Evolutionary conservation across 345 rosid species (phyloP).

Genomic region (Populus euphratica): DNA sequence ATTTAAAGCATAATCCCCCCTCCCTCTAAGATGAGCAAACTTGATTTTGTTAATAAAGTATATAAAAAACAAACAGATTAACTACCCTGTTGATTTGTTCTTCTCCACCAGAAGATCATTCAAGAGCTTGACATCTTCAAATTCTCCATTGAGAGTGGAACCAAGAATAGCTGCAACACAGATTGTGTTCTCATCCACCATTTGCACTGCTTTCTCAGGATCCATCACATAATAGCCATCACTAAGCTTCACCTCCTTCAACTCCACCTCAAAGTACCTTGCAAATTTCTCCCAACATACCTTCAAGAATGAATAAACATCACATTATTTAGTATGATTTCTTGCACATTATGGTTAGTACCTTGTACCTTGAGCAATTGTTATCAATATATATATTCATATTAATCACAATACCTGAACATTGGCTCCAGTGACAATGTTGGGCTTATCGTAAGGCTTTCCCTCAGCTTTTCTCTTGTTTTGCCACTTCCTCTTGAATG

Average conservation of each 20-base stretch:
- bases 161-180: slow-evolving; percentile 35
- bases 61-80: background rate
- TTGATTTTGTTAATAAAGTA: background rate
- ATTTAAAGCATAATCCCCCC: no score
- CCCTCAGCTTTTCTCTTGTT: slow-evolving; percentile 25
- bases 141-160: slow-evolving; percentile 32
- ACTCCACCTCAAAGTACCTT: slow-evolving; percentile 27
- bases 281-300: slow-evolving; percentile 35
- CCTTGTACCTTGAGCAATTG: background rate
- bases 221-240: slow-evolving; percentile 34
- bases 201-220: slow-evolving; percentile 20
- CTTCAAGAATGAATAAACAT: background rate
- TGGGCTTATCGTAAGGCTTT: slow-evolving; percentile 25
- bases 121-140: slow-evolving; percentile 27
- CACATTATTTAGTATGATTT: background rate
- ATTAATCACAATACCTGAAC: slow-evolving; percentile 16
- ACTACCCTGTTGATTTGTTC: slow-evolving; percentile 25
- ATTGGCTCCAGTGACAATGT: slow-evolving; percentile 34
- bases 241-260: slow-evolving; percentile 31
- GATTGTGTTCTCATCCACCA: slow-evolving; percentile 34
- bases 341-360: background rate
- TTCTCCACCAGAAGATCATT: slow-evolving; percentile 23
- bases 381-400: background rate
- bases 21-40: no score
- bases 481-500: slow-evolving; percentile 34